Evolutionary conservation across 2,329 filamentous ascomycete species (phyloP), one percentile per base, ranked within the genome.

Genomic region (Ustilaginoidea virens): DNA sequence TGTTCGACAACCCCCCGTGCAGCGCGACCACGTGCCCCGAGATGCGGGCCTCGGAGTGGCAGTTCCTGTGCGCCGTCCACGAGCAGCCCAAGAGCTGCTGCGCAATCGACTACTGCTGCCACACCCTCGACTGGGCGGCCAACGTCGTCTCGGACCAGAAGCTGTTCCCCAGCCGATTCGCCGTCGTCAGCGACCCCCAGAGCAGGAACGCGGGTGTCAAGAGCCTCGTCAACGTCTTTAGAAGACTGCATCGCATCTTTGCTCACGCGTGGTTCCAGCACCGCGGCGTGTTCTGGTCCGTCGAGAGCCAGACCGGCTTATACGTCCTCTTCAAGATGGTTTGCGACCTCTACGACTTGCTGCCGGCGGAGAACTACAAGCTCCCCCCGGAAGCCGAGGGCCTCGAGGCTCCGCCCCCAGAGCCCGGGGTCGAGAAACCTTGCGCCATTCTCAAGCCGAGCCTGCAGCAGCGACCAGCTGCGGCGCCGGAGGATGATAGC

Each of bases 261-360:
- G 90, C 90, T 26, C 90, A 98, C 50, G 90, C 90, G 6, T 98
- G 90, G 90, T 98, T 94, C 52, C 85, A 94, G 56, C 90, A 98
- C 52, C 73, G 86, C 25, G 79, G 80, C 31, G 82, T 94, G 30
- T 98, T 96, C 52, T 96, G 87, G 85, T 74, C 80, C 23, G 78
- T 96, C 2, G 90, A 98, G 56, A 71, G 72, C 7, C 74, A 85
- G 49, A 83, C 82, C n/a, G 90, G 90, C 1, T 60, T 98, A 8
- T 98, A 98, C 50, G 72, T 92, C 33, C 78, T 98, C 46, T 98
- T 96, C 66, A 96, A 94, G 64, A 90, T 80, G 0, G 86, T 96
- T 14, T 96, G 87, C 53, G 90, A 98, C 50, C 67, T 78, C 42
- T 94, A 93, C 53, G 77, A 79, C 40, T 64, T 96, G 35, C 74